phyloP scores from a whole-genome alignment of 441 rosid genomes.

The Populus hybrid region DNA sequence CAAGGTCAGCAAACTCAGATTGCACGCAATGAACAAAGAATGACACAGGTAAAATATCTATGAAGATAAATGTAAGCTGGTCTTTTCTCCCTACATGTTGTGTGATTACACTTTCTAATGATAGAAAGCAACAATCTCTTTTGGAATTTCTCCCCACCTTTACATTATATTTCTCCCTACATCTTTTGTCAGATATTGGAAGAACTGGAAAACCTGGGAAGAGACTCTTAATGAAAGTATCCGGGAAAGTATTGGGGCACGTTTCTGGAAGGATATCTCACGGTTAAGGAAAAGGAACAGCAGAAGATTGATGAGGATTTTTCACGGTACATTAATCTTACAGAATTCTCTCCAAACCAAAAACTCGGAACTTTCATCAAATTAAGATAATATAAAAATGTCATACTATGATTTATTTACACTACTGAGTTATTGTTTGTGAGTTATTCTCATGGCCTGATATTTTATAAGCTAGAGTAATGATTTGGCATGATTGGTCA shows the following conservation, averaged over 20 bases:
- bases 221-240: slow-evolving; percentile 94
- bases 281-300: slow-evolving; percentile 49
- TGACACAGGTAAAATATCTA: slow-evolving; percentile 53
- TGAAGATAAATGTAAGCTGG: not conserved
- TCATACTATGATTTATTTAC: not conserved
- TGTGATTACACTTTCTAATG: slow-evolving; percentile 9
- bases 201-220: slow-evolving; percentile 95
- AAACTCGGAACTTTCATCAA: slow-evolving; percentile 9
- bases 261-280: slow-evolving; percentile 43
- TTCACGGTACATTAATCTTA: slow-evolving; percentile 49
- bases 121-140: not conserved
- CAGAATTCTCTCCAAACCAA: slow-evolving; percentile 10
- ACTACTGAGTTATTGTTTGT: not conserved
- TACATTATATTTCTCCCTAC: slow-evolving; percentile 4
- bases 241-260: slow-evolving; percentile 91
- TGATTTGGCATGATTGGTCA: not conserved
- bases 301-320: slow-evolving; percentile 61
- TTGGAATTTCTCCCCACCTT: not conserved
- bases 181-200: slow-evolving; percentile 58
- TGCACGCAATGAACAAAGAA: slow-evolving; percentile 97
- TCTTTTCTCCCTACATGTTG: not conserved
- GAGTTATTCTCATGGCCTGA: not conserved
- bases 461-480: not conserved
- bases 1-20: slow-evolving; percentile 99
- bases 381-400: not conserved